Evolutionary conservation across 2,329 filamentous ascomycete genomes (phyloP).

Genomic region (Grosmannia clavigera): DNA sequence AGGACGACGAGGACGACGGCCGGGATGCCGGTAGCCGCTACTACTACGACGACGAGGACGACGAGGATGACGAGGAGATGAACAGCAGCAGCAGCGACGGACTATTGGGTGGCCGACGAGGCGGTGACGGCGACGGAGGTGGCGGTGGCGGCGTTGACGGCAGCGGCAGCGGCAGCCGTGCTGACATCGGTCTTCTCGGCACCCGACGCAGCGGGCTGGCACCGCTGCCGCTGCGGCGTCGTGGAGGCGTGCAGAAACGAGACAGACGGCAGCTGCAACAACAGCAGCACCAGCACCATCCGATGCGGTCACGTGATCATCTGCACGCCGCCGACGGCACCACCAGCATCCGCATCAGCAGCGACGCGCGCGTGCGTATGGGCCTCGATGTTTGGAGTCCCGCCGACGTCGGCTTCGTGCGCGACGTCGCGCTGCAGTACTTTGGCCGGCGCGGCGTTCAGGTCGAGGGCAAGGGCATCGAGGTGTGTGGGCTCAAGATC

Average conservation of each 20-base stretch:
- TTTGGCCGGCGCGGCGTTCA: slow-evolving; percentile 47
- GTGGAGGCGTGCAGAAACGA: background rate
- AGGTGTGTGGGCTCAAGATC: slow-evolving; percentile 62
- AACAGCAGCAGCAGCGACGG: background rate
- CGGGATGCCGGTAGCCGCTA: slow-evolving; percentile 8
- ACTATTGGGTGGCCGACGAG: slow-evolving; percentile 1
- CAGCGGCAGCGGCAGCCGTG: background rate
- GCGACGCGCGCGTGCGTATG: slow-evolving; percentile 55
- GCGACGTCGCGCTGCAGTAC: slow-evolving; percentile 49
- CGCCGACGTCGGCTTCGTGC: slow-evolving; percentile 55
- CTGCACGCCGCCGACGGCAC: no score
- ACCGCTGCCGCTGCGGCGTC: background rate
- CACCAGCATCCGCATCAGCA: slow-evolving; percentile 42
- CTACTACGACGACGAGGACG: slow-evolving; percentile 5
- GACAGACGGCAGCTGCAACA: background rate
- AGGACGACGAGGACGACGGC: slow-evolving; percentile 28
- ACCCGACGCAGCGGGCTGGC: slow-evolving; percentile 6
- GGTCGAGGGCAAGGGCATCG: slow-evolving; percentile 56
- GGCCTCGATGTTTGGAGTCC: slow-evolving; percentile 69
- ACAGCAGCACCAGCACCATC: slow-evolving; percentile 13
- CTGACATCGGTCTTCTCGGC: slow-evolving; percentile 2
- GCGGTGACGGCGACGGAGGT: slow-evolving; percentile 22
- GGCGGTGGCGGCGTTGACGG: background rate
- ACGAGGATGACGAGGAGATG: background rate
- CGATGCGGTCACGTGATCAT: slow-evolving; percentile 9